Base-by-base conservation (phyloP, 2,329 filamentous ascomycete genomes). In the Venturia nashicola region DNA sequence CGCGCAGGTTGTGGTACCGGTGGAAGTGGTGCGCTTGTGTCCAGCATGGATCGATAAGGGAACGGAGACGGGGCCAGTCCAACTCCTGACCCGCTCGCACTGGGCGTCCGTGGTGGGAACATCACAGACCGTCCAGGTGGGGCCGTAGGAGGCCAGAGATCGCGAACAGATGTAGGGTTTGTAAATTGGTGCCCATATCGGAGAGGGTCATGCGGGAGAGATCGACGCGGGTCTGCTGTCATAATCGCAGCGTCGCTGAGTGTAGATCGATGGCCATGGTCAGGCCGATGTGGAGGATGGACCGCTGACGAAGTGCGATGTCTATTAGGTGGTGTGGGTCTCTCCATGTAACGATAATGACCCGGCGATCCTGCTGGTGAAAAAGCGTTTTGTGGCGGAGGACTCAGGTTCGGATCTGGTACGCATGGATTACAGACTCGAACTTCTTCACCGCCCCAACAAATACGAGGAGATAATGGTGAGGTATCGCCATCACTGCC, bases 401-500 rank as follows among this genome's bases (percentile, higher is more conserved):
- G 83, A 64, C 81, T 79, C 43, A 81, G 80, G 66, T 86, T 86
- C 20, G 84, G 86, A 75, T 89, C 86, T 43, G 86, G 86, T 12
- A 89, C 86, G 71, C 86, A 89, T 14, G 86, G 86, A 69, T 89
- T 89, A 75, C 86, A 89, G 11, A 89, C 80, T 65, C 86, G 80
- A 43, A 89, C 86, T 72, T 85, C 83, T 70, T 87, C 85, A 40
- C 86, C 86, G 62, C 86, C 86, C 44, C 84, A 84, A 20, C 86
- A 74, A 32, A 60, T 71, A 23, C 46, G 59, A 63, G 54, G 66
- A 36, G 70, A 59, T 69, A 70, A 69, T 70, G 55, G 63, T 12
- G 59, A 34, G n/a, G 40, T 27, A n/a, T 61, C 55, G 27, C 40
- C 51, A n/a, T 73, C 72, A 55, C 73, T 71, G 27, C 72, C 73